phyloP scores from a whole-genome alignment of 2,329 filamentous ascomycete genomes.

The Diplodia corticola region DNA sequence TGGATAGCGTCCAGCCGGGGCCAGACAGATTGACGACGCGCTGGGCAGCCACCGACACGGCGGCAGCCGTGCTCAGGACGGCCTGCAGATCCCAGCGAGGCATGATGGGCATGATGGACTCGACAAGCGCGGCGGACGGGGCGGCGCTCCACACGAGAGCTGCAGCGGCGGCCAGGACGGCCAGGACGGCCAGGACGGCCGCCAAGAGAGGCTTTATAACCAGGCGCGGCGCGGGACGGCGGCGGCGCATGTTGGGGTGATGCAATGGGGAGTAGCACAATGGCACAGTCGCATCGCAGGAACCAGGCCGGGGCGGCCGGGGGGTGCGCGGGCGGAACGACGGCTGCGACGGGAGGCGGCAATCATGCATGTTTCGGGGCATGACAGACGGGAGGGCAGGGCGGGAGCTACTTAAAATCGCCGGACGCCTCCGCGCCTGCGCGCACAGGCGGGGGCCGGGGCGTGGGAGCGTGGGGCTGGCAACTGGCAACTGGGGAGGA shows the following conservation, averaged over 20 bases:
- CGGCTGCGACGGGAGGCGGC: conserved; percentile 1
- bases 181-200: background rate
- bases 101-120: conserved; percentile 12
- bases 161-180: background rate
- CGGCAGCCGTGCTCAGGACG: background rate
- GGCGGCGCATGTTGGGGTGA: background rate
- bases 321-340: background rate
- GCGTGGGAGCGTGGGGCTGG: background rate
- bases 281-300: conserved; percentile 13
- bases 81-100: conserved; percentile 3
- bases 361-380: background rate
- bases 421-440: conserved; percentile 1
- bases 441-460: background rate
- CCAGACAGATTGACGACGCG: conserved; percentile 30
- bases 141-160: background rate
- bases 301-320: background rate
- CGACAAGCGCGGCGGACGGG: conserved; percentile 3
- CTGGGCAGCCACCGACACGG: background rate
- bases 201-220: conserved; percentile 7
- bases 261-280: background rate
- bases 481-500: background rate
- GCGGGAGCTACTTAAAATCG: background rate
- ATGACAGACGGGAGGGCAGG: background rate
- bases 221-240: background rate
- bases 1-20: conserved; percentile 48